These are phyloP conservation scores for Westerdykella aurantiaca DNA, from an alignment of 2,329 filamentous ascomycete species.

Conservation along the genomic window DNA sequence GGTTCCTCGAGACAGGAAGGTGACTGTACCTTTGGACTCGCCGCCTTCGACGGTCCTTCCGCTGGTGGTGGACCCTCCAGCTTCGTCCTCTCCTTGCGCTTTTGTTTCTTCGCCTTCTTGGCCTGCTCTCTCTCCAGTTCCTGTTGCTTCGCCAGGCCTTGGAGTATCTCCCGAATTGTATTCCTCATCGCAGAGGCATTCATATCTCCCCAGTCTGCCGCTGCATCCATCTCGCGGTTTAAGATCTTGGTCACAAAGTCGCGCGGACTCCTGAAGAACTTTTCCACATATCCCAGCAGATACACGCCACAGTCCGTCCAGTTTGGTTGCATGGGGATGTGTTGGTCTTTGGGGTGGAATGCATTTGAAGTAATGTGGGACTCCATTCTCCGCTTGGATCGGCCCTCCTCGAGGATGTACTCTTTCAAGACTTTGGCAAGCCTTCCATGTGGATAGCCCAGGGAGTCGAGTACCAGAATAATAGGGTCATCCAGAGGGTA, in stretches of 20 bases:
- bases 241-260: conserved; percentile 63
- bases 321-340: conserved; percentile 76
- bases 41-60: too few species aligned
- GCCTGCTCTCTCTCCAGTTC: conserved; percentile 39
- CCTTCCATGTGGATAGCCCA: conserved; percentile 57
- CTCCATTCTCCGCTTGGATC: conserved; percentile 52
- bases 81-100: neutral
- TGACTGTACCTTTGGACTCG: too few species aligned
- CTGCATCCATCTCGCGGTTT: conserved; percentile 54
- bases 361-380: conserved; percentile 46
- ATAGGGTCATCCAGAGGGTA: conserved; percentile 46
- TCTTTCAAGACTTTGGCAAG: conserved; percentile 63
- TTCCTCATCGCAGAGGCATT: conserved; percentile 55
- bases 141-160: conserved; percentile 57
- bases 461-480: conserved; percentile 84
- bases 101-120: conserved; percentile 16
- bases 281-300: conserved; percentile 74
- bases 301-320: conserved; percentile 87
- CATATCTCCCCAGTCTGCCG: conserved; percentile 51
- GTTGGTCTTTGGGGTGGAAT: conserved; percentile 58
- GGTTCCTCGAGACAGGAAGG: too few species aligned
- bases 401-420: conserved; percentile 70
- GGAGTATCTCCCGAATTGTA: conserved; percentile 61
- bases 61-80: neutral
- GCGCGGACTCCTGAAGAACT: conserved; percentile 72